Percentiles rank a stretch among this genome's conserved stretches.
Evolutionary conservation across 192 early-diverging fungal genomes (phyloP).

Genomic region (Backusella macrospora): DNA sequence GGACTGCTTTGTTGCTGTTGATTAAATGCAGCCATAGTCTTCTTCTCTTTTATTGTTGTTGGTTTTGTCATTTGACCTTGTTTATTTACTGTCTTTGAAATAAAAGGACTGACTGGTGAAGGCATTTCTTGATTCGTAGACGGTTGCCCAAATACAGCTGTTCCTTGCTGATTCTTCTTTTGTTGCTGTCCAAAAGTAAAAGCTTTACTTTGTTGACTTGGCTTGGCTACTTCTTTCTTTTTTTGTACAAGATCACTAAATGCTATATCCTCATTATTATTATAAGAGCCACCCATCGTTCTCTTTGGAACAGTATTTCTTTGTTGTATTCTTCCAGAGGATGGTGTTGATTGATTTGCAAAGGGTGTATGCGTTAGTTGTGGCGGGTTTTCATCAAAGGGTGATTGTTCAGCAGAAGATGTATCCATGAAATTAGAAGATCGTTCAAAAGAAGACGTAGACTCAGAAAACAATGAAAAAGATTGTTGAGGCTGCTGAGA

Average conservation of each 20-base stretch:
- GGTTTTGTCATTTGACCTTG: neutral
- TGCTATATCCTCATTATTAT: neutral
- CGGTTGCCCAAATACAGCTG: too few species aligned
- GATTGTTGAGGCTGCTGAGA: too few species aligned
- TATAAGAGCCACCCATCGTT: neutral
- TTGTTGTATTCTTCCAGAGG: neutral
- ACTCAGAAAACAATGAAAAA: too few species aligned
- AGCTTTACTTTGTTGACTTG: neutral
- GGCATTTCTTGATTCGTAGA: too few species aligned
- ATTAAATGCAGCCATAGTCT: neutral
- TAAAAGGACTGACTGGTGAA: neutral
- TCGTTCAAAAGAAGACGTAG: too few species aligned
- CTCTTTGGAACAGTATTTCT: neutral
- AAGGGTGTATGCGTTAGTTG: too few species aligned
- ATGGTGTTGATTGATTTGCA: neutral
- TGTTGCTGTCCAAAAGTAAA: neutral
- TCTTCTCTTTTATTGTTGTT: neutral
- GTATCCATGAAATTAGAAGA: too few species aligned
- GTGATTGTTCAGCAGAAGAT: too few species aligned
- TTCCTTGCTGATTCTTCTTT: neutral
- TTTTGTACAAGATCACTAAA: neutral
- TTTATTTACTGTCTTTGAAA: neutral
- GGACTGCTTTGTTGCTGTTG: neutral
- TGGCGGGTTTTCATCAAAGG: too few species aligned
- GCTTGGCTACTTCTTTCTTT: neutral